phyloP scores from a whole-genome alignment of 176 grass and related monocot genomes.

The Lolium perenne region DNA sequence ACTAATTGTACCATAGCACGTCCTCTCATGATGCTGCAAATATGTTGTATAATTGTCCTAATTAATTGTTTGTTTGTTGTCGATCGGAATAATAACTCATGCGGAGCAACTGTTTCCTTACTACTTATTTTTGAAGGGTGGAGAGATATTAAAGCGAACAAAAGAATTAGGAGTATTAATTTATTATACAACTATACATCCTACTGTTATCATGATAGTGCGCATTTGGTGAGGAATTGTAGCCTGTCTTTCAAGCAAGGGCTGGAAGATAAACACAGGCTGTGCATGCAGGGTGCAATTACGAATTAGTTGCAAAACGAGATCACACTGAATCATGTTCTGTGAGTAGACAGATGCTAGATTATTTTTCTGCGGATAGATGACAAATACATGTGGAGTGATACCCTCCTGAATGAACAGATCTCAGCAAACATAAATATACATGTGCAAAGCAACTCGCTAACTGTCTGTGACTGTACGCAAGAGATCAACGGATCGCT shows the following conservation, averaged over 20 bases:
- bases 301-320: not conserved
- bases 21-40: too few relatives aligned
- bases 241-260: not conserved
- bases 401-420: not conserved
- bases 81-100: too few relatives aligned
- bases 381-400: not conserved
- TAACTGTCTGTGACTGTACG: not conserved
- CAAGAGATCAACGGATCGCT: not conserved
- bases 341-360: not conserved
- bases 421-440: not conserved
- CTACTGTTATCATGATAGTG: not conserved
- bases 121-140: too few relatives aligned
- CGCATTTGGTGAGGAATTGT: not conserved
- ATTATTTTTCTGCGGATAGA: not conserved
- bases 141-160: too few relatives aligned
- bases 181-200: not conserved
- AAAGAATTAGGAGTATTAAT: too few relatives aligned
- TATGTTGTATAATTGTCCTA: too few relatives aligned
- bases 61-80: too few relatives aligned
- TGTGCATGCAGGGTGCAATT: not conserved
- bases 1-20: too few relatives aligned
- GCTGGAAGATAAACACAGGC: not conserved
- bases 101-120: too few relatives aligned
- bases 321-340: not conserved
- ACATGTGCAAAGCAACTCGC: not conserved